phyloP scores from a whole-genome alignment of 2,329 filamentous ascomycete genomes.

The Aspergillaceae sp. region DNA sequence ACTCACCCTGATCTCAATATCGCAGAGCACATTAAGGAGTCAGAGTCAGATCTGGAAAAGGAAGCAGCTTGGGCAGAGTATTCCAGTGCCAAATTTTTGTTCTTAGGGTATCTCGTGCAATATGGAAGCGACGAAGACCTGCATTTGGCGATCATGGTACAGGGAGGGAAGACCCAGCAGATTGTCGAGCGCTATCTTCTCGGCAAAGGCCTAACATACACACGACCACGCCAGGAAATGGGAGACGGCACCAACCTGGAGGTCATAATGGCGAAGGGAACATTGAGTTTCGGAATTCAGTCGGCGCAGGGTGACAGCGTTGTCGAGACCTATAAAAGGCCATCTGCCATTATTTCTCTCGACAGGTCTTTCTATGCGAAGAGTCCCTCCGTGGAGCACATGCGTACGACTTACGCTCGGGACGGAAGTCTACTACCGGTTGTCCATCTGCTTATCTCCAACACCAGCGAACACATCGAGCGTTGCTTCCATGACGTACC shows the following conservation, averaged over 20 bases:
- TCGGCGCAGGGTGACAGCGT: conserved; percentile 21
- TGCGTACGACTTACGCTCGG: conserved; percentile 29
- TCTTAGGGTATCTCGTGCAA: conserved; percentile 36
- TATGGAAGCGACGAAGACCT: conserved; percentile 24
- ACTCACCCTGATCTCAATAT: conserved; percentile 40
- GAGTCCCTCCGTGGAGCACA: conserved; percentile 30
- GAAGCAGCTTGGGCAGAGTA: conserved; percentile 40
- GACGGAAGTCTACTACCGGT: conserved; percentile 33
- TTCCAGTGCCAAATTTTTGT: conserved; percentile 39
- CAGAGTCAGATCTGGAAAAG: conserved; percentile 25
- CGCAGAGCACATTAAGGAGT: conserved; percentile 27
- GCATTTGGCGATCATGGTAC: conserved; percentile 33
- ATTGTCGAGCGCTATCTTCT: conserved; percentile 36
- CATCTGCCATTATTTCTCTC: conserved; percentile 36
- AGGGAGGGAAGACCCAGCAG: conserved; percentile 27
- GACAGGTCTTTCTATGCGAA: conserved; percentile 36
- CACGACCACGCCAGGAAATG: conserved; percentile 24
- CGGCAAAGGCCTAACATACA: conserved; percentile 32
- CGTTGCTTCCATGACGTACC: conserved; percentile 33
- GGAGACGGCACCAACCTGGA: conserved; percentile 23
- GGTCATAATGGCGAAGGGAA: conserved; percentile 28
- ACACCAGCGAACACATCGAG: conserved; percentile 39
- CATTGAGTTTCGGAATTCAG: conserved; percentile 30
- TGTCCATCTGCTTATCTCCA: conserved; percentile 37
- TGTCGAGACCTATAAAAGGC: conserved; percentile 24